These are phyloP conservation scores for Yarrowia hollandica DNA, from an alignment of 805 yeast genomes.

Conservation along the genomic window DNA sequence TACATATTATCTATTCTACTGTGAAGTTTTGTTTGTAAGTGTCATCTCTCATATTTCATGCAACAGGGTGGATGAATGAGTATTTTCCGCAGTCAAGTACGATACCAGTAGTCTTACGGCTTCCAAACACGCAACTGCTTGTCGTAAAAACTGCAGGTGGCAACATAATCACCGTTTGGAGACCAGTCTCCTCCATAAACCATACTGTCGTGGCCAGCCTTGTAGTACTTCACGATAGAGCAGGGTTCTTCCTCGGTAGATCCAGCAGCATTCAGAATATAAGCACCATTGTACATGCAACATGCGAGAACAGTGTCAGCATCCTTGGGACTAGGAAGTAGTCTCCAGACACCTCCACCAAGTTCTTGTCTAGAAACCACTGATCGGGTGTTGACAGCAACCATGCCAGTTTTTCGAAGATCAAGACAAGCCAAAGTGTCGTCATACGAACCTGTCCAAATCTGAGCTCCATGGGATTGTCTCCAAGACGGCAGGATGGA, in stretches of 20 bases:
- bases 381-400: constrained; percentile 50
- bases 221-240: constrained; percentile 48
- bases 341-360: constrained; percentile 96
- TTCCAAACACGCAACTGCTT: constrained; percentile 75
- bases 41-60: too few species aligned
- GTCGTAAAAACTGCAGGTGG: constrained; percentile 92
- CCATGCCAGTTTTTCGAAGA: constrained; percentile 53
- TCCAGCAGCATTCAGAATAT: constrained; percentile 52
- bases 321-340: constrained; percentile 55
- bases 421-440: constrained; percentile 72
- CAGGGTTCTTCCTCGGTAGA: constrained; percentile 32
- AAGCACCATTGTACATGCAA: constrained; percentile 95
- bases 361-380: constrained; percentile 47
- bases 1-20: constrained; percentile 25
- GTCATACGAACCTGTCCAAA: constrained; percentile 93
- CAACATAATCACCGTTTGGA: constrained; percentile 49
- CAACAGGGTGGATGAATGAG: too few species aligned
- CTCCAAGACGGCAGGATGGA: constrained; percentile 59
- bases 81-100: too few species aligned
- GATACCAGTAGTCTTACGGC: too few species aligned
- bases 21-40: too few species aligned
- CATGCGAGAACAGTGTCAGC: constrained; percentile 65
- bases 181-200: constrained; percentile 95
- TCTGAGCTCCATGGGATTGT: constrained; percentile 46
- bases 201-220: constrained; percentile 78